Base-by-base conservation (phyloP, 805 yeast species). In the Saccharomycopsis sp. region DNA sequence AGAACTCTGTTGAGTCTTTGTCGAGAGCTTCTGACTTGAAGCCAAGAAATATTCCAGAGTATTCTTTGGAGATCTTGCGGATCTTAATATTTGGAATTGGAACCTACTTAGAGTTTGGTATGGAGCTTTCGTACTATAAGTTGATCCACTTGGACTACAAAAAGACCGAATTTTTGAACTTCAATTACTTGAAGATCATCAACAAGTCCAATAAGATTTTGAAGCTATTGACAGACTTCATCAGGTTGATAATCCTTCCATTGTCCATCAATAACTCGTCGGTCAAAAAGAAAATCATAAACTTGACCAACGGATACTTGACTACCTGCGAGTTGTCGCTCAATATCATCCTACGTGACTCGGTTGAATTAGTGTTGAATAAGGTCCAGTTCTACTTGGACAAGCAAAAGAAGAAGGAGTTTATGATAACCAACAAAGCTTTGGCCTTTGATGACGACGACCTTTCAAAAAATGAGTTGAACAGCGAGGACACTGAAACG, bases 371-470 rank as follows among this genome's bases (percentile, higher is more conserved):
- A 47, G 74, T 80, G n/a, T 74, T 80, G 12, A 74, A 74, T 23
- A 78, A 83, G 60, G 75, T 89, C 48, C 66, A 72, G 4, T 67
- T 72, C 18, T 72, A 85, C 20, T 67, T 86, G 47, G 73, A 84
- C 23, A 82, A 81, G 63, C 97, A 91, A 67, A 84, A 84, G 69
- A 81, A 81, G 67, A 87, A 83, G 61, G 97, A 92, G 67, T 89
- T 83, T 66, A 66, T 74, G 51, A 73, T 75, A 24, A 52, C 56
- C 1, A 53, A 48, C 18, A 34, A 40, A 2, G 18, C n/a, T 21
- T 24, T 50, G 2, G 51, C 52, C 15, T 29, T 29, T 24, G 47
- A 51, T 20, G 56, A 55, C 34, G 56, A 52, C 23, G 61, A 55
- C 2, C 50, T 48, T 1, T 44, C 52, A 16, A 46, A 24, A n/a